Conservation (phyloP, 768 basidiomycete species). For the Clitopilus passeckerianus region DNA sequence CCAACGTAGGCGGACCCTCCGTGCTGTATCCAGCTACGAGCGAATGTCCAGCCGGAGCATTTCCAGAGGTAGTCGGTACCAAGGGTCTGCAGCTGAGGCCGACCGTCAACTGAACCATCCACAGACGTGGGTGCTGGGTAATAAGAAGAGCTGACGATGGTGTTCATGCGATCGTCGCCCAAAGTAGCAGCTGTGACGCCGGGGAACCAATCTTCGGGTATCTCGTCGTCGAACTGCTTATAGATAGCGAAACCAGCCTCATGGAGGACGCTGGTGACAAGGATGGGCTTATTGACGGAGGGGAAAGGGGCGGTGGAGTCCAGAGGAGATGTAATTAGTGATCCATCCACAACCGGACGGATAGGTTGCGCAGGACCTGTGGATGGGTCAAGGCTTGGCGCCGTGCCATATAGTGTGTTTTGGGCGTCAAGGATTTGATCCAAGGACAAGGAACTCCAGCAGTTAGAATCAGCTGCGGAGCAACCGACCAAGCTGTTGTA, state of each 20-base stretch:
- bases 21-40: conserved; percentile 57
- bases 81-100: conserved; percentile 49
- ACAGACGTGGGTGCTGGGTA: conserved; percentile 34
- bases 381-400: conserved; percentile 42
- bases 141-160: conserved; percentile 37
- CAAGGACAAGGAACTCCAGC: conserved; percentile 46
- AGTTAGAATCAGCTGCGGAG: conserved; percentile 36
- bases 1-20: conserved; percentile 70
- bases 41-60: conserved; percentile 69
- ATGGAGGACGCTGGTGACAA: conserved; percentile 66
- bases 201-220: conserved; percentile 34
- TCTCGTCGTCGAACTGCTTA: conserved; percentile 26
- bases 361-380: conserved; percentile 54
- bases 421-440: conserved; percentile 51
- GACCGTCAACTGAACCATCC: conserved; percentile 38
- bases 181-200: conserved; percentile 37
- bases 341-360: conserved; percentile 63
- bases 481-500: conserved; percentile 49
- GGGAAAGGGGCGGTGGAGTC: conserved; percentile 61
- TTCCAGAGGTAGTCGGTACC: conserved; percentile 71
- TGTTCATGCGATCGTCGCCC: conserved; percentile 37
- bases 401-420: conserved; percentile 35
- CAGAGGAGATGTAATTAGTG: conserved; percentile 62
- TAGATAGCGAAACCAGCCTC: conserved; percentile 72
- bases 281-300: conserved; percentile 53